A percentile compares a stretch with the other conserved stretches of the same genome.
These are phyloP conservation scores for Penicillium aurantiogriseum DNA, from an alignment of 2,329 filamentous ascomycete genomes.

Conservation along the genomic window DNA sequence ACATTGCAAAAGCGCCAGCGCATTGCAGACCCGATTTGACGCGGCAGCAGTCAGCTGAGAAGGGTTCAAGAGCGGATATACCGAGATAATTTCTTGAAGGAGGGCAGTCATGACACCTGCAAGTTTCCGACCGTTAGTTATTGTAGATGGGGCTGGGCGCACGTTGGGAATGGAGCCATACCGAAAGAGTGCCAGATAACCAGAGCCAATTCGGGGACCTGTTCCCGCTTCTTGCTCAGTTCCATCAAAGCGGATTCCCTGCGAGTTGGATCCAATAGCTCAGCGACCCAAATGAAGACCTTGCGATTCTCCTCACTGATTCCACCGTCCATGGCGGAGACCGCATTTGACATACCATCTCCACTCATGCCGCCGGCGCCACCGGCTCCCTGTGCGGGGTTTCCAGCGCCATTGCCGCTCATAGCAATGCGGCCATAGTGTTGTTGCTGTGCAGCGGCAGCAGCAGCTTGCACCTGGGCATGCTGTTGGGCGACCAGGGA, in stretches of 20 bases:
- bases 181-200: constrained; percentile 99
- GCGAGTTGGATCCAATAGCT: constrained; percentile 81
- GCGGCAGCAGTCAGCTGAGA: constrained; percentile 97
- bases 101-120: constrained; percentile 96
- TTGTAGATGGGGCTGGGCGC: constrained; percentile 15
- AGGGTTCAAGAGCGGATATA: constrained; percentile 93
- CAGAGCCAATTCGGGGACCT: constrained; percentile 91
- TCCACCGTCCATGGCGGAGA: constrained; percentile 57
- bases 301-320: constrained; percentile 88
- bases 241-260: constrained; percentile 90
- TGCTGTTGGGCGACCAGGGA: constrained; percentile 53
- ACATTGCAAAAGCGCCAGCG: constrained; percentile 90
- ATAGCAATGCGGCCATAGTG: constrained; percentile 72
- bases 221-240: constrained; percentile 96
- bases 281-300: constrained; percentile 89
- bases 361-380: constrained; percentile 50
- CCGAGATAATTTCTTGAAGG: constrained; percentile 96
- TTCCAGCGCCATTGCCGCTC: constrained; percentile 55
- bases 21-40: constrained; percentile 96
- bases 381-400: constrained; percentile 36
- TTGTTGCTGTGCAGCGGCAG: constrained; percentile 47
- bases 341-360: constrained; percentile 36
- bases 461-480: constrained; percentile 53
- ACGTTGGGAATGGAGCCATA: constrained; percentile 48
- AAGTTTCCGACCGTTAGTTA: constrained; percentile 26